Conservation (phyloP, 2,329 filamentous ascomycete genomes). For the Talaromyces albobiverticillius region DNA sequence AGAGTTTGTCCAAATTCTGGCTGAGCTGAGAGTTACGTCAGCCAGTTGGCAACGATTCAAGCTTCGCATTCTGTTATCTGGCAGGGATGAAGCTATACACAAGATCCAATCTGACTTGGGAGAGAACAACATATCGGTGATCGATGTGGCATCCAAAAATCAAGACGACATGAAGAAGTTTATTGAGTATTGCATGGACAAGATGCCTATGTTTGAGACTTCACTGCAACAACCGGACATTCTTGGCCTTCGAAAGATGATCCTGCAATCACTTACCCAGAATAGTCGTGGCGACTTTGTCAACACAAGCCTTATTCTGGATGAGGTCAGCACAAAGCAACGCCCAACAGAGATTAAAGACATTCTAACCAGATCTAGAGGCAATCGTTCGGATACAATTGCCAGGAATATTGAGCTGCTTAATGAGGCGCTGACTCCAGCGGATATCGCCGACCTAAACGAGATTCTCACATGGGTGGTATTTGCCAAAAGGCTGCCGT, state of each 20-base stretch:
- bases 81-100: not conserved
- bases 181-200: not conserved
- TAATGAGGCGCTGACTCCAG: not conserved
- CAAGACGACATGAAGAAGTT: not conserved
- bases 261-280: not conserved
- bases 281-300: not conserved
- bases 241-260: not conserved
- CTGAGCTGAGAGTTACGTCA: not conserved
- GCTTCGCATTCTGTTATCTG: not conserved
- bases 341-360: not conserved
- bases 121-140: not conserved
- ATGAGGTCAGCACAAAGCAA: not conserved
- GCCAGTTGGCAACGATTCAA: not conserved
- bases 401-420: not conserved
- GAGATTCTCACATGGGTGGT: not conserved
- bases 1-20: not conserved
- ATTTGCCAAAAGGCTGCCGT: not conserved
- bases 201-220: too few species aligned
- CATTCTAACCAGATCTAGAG: not conserved
- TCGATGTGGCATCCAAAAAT: not conserved
- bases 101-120: not conserved
- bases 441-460: not conserved
- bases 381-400: not conserved
- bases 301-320: not conserved
- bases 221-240: too few species aligned